Evolutionary conservation across 2,329 filamentous ascomycete species (phyloP), one percentile per base, ranked within the genome.

Genomic region (Byssoonygena ceratinophila): DNA sequence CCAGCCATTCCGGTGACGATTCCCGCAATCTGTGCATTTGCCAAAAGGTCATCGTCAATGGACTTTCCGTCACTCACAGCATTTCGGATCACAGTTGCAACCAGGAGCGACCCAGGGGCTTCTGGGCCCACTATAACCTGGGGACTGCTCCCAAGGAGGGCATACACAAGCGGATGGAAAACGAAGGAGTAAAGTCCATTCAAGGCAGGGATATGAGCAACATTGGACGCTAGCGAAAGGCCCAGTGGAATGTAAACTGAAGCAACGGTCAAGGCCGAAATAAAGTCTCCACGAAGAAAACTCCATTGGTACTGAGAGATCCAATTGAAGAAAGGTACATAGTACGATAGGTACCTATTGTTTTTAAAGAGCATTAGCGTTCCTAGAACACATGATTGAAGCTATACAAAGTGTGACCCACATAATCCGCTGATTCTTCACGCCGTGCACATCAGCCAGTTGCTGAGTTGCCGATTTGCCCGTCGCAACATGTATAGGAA

Each of bases 241-340:
- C 89, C 85, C 90, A 98, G 96, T 48, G 92, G 92, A 34, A 98
- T 85, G 68, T 98, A 98, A 72, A 98, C 92, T 23, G 90, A 95
- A n/a, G 91, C 87, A 73, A 98, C 84, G n/a, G 92, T 97, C 57
- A 97, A 68, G 46, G 91, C 90, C 7, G 91, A 85, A 12, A 94
- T 75, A 16, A 97, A 71, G 68, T 98, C 92, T 45, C 92, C 92
- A 60, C 84, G 81, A 45, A 97, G 69, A 68, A 87, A 95, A 2
- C 81, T 79, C 77, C 81, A 83, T 60, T 79, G 81, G 69, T 98
- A 98, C 70, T 95, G 87, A 49, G 76, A 77, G 57, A 94, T 84
- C 92, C 92, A 98, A 58, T 84, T 89, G 59, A 95, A 73, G 56
- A 90, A 87, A 0, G 92, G 92, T 43, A 98, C 75, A 66, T 98